Evolutionary conservation across 768 basidiomycete genomes (phyloP), one percentile per base, ranked within the genome.

Genomic region (Porpolomopsis calyptriformis): DNA sequence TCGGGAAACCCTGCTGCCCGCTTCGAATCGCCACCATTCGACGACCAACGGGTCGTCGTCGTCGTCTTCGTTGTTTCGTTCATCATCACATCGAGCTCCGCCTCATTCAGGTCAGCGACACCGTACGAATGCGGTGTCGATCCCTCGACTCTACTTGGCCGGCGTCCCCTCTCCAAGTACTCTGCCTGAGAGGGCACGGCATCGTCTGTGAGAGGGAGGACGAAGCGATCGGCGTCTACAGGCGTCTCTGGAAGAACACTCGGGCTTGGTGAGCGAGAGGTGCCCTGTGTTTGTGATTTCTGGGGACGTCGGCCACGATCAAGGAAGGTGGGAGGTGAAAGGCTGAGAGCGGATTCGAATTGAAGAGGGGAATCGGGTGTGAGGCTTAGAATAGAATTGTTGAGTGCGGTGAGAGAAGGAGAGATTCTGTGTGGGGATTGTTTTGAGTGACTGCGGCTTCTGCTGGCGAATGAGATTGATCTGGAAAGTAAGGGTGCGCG

Each of bases 181-280:
- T 31, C 7, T 14, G 7, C 7, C 29, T 31, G 29, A 31, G 7
- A 7, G 7, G 29, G n/a, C n/a, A 7, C 29, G 29, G 29, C 14
- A 7, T 14, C 29, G 14, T 31, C 14, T 7, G 29, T 14, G 14
- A n/a, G n/a, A n/a, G n/a, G n/a, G n/a, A n/a, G n/a, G n/a, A n/a
- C n/a, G n/a, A n/a, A n/a, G n/a, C n/a, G n/a, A 11, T 47, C 52
- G 4, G 59, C 46, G 34, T 72, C 70, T 4, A 58, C 50, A 1
- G 77, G 77, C 0, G 76, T 78, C 5, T 61, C 53, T 0, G 73
- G 73, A 1, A 65, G 61, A 7, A 70, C 57, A 48, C 70, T 71
- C 1, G 73, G 73, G 56, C 73, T 75, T 6, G 67, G 62, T 4
- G 73, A 76, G 16, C 73, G 69, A 7, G 72, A 73, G 16, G 53